Conservation (phyloP, 768 basidiomycete species). For the Pilatotrama ljubarskyi region DNA sequence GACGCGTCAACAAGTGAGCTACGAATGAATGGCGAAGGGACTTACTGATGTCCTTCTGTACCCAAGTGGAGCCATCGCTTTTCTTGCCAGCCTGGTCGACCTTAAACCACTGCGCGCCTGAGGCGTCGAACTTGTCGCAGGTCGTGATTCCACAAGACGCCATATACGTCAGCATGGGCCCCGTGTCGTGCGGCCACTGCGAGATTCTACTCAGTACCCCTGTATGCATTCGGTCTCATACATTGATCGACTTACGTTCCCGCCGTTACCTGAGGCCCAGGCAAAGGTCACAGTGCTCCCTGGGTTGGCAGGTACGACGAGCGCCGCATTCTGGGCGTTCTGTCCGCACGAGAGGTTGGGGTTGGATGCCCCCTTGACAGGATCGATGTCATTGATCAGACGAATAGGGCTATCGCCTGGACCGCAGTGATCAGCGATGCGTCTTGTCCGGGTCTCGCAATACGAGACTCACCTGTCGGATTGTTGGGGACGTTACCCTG, state of each 20-base stretch:
- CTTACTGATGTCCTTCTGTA: conserved; percentile 32
- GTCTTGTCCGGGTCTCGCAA: too few species aligned
- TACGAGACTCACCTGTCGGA: conserved; percentile 29
- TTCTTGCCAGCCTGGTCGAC: conserved; percentile 33
- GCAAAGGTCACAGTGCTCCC: conserved; percentile 53
- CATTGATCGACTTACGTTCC: conserved; percentile 18
- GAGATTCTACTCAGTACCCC: not conserved
- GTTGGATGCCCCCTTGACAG: conserved; percentile 58
- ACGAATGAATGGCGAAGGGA: not conserved
- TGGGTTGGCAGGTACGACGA: conserved; percentile 56
- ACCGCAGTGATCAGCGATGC: not conserved
- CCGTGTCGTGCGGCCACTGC: conserved; percentile 60
- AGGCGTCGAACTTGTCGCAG: conserved; percentile 62
- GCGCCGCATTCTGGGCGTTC: conserved; percentile 46
- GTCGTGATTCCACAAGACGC: conserved; percentile 54
- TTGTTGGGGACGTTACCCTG: conserved; percentile 41
- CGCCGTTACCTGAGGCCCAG: conserved; percentile 49
- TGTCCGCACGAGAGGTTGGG: conserved; percentile 58
- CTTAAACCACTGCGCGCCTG: conserved; percentile 74
- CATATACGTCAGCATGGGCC: conserved; percentile 77
- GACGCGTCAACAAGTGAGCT: not conserved
- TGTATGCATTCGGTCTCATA: conserved; percentile 22
- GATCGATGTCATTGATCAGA: conserved; percentile 39
- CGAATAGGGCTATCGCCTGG: conserved; percentile 36
- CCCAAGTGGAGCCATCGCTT: conserved; percentile 29